phyloP scores from a whole-genome alignment of 805 yeast genomes.

The Metschnikowia lunata region DNA sequence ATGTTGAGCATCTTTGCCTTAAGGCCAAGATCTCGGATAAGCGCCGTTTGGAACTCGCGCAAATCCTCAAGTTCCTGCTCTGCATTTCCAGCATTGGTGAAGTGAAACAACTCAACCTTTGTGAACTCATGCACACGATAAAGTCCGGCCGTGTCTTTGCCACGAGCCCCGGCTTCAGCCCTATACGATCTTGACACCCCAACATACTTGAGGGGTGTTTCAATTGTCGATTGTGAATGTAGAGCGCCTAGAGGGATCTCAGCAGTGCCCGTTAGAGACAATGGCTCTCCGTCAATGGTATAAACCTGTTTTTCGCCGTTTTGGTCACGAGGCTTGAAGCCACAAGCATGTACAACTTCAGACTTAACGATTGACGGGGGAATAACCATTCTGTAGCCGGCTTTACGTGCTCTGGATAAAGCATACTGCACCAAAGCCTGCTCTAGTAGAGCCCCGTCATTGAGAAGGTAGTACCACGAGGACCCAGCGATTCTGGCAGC shows the following conservation, averaged over 20 bases:
- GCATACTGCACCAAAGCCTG: constrained; percentile 86
- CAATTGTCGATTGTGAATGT: constrained; percentile 49
- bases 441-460: constrained; percentile 84
- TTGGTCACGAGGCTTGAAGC: constrained; percentile 88
- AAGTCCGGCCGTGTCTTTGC: constrained; percentile 85
- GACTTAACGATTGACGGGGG: constrained; percentile 86
- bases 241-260: constrained; percentile 90
- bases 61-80: constrained; percentile 53
- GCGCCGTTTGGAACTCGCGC: constrained; percentile 57
- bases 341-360: constrained; percentile 82
- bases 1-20: constrained; percentile 78
- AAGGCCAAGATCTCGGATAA: constrained; percentile 66
- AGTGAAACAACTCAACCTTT: constrained; percentile 83
- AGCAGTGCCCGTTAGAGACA: constrained; percentile 88
- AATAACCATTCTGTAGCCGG: constrained; percentile 64
- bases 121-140: constrained; percentile 96
- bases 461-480: constrained; percentile 83
- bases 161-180: constrained; percentile 97
- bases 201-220: constrained; percentile 53
- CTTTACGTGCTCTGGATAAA: constrained; percentile 54
- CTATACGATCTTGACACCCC: constrained; percentile 86
- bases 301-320: constrained; percentile 85
- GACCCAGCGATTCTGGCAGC: constrained; percentile 76
- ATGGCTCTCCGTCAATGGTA: constrained; percentile 46
- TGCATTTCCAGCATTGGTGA: constrained; percentile 53